phyloP scores from a whole-genome alignment of 257 asterid genomes.

The Primulina tabacum region DNA sequence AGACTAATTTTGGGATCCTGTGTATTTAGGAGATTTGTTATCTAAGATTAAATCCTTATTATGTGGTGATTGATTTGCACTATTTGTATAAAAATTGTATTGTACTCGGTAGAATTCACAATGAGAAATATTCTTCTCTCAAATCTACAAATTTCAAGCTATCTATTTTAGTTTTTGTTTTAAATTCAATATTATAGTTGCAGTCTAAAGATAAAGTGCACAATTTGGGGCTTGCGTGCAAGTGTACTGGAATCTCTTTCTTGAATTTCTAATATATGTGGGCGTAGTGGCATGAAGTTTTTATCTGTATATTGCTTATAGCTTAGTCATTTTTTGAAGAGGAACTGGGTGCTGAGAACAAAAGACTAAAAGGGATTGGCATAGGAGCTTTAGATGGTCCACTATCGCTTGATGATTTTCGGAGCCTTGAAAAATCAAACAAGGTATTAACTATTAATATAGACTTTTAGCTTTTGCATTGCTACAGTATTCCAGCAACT shows the following conservation, averaged over 20 bases:
- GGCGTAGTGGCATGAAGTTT: conserved; percentile 6
- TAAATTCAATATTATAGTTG: not conserved
- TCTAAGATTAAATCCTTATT: too few species aligned
- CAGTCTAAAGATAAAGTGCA: not conserved
- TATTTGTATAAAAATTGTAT: too few species aligned
- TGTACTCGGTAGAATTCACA: too few species aligned
- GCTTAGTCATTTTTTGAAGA: conserved; percentile 42
- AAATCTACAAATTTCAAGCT: not conserved
- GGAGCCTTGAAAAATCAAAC: conserved; percentile 90
- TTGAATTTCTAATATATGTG: conserved; percentile 7
- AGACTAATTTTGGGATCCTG: too few species aligned
- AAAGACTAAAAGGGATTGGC: conserved; percentile 90
- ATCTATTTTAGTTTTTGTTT: not conserved
- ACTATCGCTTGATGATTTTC: conserved; percentile 88
- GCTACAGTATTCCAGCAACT: conserved; percentile 9
- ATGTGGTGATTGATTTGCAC: too few species aligned
- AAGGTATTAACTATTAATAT: conserved; percentile 41
- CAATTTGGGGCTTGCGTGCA: not conserved
- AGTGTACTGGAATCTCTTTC: conserved; percentile 1
- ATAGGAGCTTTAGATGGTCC: conserved; percentile 93
- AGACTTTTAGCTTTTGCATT: conserved; percentile 14
- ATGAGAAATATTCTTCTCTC: too few species aligned
- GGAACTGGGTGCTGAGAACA: conserved; percentile 64
- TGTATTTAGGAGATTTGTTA: too few species aligned
- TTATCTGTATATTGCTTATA: conserved; percentile 25